Percentiles rank a stretch among this genome's conserved stretches.
Conservation (phyloP, 441 rosid genomes). For the Syzygium syzygioides region DNA sequence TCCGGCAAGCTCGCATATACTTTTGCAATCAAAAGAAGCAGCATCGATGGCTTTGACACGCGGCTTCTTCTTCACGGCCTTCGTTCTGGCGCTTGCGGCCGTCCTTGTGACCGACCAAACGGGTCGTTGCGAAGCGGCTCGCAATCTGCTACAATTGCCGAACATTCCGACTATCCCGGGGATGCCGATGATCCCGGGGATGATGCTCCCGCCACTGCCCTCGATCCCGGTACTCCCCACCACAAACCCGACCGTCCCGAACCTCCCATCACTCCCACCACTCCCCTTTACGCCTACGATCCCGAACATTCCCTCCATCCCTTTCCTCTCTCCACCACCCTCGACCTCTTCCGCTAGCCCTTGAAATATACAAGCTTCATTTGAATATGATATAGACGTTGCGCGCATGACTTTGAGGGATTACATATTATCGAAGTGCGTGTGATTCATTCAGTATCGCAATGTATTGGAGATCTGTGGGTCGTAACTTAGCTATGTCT, state of each 20-base stretch:
- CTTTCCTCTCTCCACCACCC: neutral
- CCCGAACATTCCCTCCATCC: neutral
- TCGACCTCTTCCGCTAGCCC: neutral
- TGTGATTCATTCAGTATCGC: neutral
- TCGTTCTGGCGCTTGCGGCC: neutral
- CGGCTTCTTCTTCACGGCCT: neutral
- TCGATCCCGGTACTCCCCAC: neutral
- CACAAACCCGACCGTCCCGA: neutral
- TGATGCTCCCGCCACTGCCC: neutral
- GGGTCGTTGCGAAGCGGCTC: neutral
- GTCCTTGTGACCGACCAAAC: neutral
- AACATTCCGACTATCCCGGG: neutral
- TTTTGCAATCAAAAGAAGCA: neutral
- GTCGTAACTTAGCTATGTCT: neutral
- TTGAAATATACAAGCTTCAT: neutral
- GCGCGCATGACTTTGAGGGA: neutral
- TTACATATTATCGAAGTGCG: neutral
- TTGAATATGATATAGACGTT: neutral
- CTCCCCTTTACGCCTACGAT: neutral
- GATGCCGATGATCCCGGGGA: neutral
- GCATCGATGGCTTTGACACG: neutral
- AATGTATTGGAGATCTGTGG: neutral
- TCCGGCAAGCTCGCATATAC: neutral
- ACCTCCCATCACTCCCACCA: neutral
- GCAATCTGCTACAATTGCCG: neutral